Base-by-base conservation (phyloP, 2,329 filamentous ascomycete genomes). In the Mollisia scopiformis region DNA sequence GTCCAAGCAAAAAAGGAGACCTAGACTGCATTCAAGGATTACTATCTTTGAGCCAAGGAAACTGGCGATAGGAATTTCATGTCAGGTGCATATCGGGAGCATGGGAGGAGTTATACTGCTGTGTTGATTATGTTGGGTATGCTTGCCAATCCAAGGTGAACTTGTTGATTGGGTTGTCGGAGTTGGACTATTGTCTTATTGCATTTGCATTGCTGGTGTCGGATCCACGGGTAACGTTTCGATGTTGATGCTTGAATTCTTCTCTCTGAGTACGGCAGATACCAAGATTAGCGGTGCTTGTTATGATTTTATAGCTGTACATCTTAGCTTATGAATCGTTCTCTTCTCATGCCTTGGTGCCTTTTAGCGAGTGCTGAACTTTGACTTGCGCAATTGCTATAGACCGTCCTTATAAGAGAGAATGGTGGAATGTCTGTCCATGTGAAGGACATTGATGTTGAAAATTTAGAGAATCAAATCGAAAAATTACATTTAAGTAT, bases 1-100 rank as follows among this genome's bases (percentile, higher is more conserved):
- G 85, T 72, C 88, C 86, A 8, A 88, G 88, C 72, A 92, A 92
- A 76, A 88, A 87, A 73, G 85, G 88, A 59, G 94, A 97, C 72
- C 82, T 96, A 74, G 92, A 96, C 73, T 96, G 92, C 72, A 89
- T 97, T 50, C 92, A 94, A 57, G 92, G 92, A n/a, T 77, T 98
- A 65, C 75, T 97, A 64, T 94, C 91, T 54, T 81, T 98, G 49
- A 96, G 92, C 70, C 91, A 96, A 77, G 94, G 93, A n/a, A 92
- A 92, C 72, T 97, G 93, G 93, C 84, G 86, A 56, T 74, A 66
- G 49, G 19, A 19, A 4, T 23, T 25, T 30, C 3, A 21, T 47
- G 27, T 23, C 23, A n/a, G 6, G 35, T 33, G 30, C n/a, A 39
- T 47, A 27, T 23, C 25, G 23, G 14, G 11, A 28, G 58, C 49